Evolutionary conservation across 2,329 filamentous ascomycete species (phyloP).

Genomic region (Pseudocercospora cruenta): DNA sequence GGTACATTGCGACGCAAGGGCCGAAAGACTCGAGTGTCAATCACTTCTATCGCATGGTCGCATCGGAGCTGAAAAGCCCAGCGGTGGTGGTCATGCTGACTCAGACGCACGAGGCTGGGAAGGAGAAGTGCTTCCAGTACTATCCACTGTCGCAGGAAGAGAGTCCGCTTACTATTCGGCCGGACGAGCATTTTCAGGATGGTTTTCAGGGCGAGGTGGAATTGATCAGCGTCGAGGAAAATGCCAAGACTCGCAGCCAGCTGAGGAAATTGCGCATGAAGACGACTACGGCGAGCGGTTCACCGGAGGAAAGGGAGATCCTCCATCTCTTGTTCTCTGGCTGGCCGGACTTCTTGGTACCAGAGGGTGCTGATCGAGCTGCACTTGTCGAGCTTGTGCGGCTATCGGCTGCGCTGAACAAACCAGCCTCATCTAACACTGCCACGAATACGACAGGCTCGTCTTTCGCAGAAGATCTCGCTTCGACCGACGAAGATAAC

Average conservation of each 20-base stretch:
- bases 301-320: conserved; percentile 63
- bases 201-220: conserved; percentile 69
- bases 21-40: conserved; percentile 75
- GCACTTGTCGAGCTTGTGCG: conserved; percentile 72
- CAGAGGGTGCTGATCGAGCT: conserved; percentile 67
- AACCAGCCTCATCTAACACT: conserved; percentile 32
- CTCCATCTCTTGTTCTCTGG: conserved; percentile 84
- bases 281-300: conserved; percentile 40
- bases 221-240: conserved; percentile 59
- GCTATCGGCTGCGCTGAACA: conserved; percentile 63
- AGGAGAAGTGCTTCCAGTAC: conserved; percentile 88
- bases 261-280: conserved; percentile 70
- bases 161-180: conserved; percentile 32
- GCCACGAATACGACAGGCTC: conserved; percentile 20
- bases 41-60: conserved; percentile 95
- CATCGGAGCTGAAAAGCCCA: conserved; percentile 57
- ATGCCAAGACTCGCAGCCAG: conserved; percentile 65
- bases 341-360: conserved; percentile 91
- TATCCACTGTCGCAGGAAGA: conserved; percentile 54
- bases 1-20: conserved; percentile 88
- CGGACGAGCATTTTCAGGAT: conserved; percentile 34
- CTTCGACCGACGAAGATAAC: conserved; percentile 50
- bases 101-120: conserved; percentile 75
- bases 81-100: conserved; percentile 95
- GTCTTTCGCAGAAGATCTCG: conserved; percentile 34